A percentile compares a stretch with the other conserved stretches of the same genome.
Conservation (phyloP, 2,329 filamentous ascomycete genomes). For the Juglanconis sp. region DNA sequence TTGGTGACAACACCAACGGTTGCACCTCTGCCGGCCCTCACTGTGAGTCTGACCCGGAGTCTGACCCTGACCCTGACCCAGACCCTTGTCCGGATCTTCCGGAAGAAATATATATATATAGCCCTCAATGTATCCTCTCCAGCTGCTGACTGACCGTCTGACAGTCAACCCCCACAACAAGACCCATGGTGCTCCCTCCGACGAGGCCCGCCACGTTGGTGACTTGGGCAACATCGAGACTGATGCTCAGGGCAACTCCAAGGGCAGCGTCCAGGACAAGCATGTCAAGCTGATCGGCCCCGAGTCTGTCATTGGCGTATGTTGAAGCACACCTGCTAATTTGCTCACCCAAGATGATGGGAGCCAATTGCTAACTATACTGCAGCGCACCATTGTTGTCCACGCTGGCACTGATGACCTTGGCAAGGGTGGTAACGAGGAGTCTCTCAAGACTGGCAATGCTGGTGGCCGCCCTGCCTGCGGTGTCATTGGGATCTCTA, state of each 20-base stretch:
- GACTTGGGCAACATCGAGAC: conserved; percentile 98
- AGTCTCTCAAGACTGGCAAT: conserved; percentile 98
- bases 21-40: conserved; percentile 98
- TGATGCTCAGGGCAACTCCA: conserved; percentile 84
- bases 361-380: neutral
- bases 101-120: neutral
- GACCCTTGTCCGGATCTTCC: neutral
- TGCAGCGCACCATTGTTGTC: conserved; percentile 85
- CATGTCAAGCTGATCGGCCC: conserved; percentile 94
- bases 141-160: conserved; percentile 13
- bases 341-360: neutral
- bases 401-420: conserved; percentile 96
- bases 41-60: conserved; percentile 58
- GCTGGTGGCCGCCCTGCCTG: conserved; percentile 91
- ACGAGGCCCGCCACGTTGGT: conserved; percentile 88
- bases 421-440: conserved; percentile 84
- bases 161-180: conserved; percentile 93
- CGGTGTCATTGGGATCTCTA: conserved; percentile 89
- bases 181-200: conserved; percentile 82
- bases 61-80: neutral
- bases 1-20: conserved; percentile 99
- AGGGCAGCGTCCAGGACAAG: conserved; percentile 76
- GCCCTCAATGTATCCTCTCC: conserved; percentile 2
- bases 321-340: conserved; percentile 24
- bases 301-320: conserved; percentile 89